phyloP scores from a whole-genome alignment of 208 protist species.

The Leptomonas pyrrhocoris region DNA sequence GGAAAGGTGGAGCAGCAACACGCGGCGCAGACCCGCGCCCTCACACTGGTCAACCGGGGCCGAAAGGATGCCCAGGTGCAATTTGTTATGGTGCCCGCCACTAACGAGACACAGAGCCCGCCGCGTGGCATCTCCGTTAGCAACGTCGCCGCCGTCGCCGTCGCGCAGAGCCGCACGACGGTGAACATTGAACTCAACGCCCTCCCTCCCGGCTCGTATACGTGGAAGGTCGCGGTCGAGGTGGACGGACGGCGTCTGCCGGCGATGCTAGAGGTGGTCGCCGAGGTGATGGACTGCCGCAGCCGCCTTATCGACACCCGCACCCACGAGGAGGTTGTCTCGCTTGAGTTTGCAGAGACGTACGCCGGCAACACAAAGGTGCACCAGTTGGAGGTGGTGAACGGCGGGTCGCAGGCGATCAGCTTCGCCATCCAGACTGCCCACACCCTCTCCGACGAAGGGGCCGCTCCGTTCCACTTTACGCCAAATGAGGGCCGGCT shows the following conservation, averaged over 20 bases:
- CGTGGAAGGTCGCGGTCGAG: constrained; percentile 45
- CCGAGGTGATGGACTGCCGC: constrained; percentile 80
- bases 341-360: constrained; percentile 65
- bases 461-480: constrained; percentile 72
- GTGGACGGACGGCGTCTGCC: constrained; percentile 51
- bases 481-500: constrained; percentile 76
- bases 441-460: constrained; percentile 48
- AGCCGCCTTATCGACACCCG: constrained; percentile 63
- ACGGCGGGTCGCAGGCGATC: constrained; percentile 71
- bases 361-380: constrained; percentile 64
- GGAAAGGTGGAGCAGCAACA: constrained; percentile 75
- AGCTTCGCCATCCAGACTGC: constrained; percentile 85
- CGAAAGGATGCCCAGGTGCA: constrained; percentile 58
- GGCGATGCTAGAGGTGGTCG: constrained; percentile 45
- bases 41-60: constrained; percentile 76
- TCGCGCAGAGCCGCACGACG: constrained; percentile 44
- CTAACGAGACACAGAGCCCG: background rate
- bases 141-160: constrained; percentile 23
- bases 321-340: constrained; percentile 59
- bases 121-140: constrained; percentile 26
- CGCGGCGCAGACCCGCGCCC: constrained; percentile 33
- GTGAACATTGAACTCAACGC: constrained; percentile 67
- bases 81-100: constrained; percentile 18
- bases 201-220: constrained; percentile 46
- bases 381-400: constrained; percentile 64